Percentiles rank a stretch among this genome's conserved stretches.
Conservation (phyloP, 495 filamentous ascomycete genomes). For the Schizothecium vesticola region DNA sequence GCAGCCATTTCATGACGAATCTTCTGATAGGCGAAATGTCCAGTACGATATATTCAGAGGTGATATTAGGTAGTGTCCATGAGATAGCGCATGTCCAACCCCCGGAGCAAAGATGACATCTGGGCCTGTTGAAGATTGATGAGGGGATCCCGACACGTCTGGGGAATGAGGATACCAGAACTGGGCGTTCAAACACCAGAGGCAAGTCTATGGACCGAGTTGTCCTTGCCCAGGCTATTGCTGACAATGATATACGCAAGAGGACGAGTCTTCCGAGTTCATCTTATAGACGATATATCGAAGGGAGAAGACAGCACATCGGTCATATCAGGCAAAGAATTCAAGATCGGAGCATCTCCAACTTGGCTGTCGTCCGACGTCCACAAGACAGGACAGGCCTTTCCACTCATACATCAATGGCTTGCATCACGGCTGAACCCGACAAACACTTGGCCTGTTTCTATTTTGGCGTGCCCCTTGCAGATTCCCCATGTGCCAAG, state of each 20-base stretch:
- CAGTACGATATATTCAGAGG: no score
- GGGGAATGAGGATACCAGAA: not conserved
- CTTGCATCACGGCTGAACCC: not conserved
- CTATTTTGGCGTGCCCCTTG: not conserved
- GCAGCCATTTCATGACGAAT: no score
- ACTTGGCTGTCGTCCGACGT: not conserved
- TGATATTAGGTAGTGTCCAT: no score
- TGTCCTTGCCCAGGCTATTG: not conserved
- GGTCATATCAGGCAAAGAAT: not conserved
- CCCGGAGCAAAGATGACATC: not conserved
- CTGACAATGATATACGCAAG: not conserved
- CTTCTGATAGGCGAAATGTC: no score
- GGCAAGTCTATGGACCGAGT: not conserved
- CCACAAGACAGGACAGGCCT: not conserved
- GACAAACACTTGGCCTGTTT: not conserved
- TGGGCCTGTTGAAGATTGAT: no score
- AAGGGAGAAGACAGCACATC: no score
- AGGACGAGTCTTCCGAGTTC: not conserved
- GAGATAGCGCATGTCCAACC: not conserved
- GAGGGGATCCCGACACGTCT: no score
- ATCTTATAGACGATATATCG: not conserved
- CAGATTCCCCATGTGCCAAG: no score
- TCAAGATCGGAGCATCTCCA: not conserved
- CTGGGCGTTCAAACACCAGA: not conserved
- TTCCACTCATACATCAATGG: not conserved